Evolutionary conservation across 345 rosid species (phyloP).

Genomic region (Brassica juncea): DNA sequence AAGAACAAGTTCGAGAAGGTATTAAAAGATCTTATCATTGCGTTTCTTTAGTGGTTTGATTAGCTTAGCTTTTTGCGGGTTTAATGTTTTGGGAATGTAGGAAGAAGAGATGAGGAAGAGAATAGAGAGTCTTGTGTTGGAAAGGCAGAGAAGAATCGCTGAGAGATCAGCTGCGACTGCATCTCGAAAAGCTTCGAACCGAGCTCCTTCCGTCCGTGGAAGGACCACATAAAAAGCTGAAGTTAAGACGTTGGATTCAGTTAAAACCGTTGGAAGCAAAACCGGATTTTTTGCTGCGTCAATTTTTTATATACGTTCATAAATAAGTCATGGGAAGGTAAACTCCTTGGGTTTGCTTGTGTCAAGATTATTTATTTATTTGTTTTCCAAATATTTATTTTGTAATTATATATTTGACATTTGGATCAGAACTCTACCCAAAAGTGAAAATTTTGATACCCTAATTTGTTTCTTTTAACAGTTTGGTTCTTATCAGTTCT

Average conservation of each 20-base stretch:
- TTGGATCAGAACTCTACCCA: conserved; percentile 4
- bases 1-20: conserved; percentile 88
- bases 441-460: background rate
- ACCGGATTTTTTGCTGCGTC: background rate
- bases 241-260: background rate
- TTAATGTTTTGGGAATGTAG: conserved; percentile 34
- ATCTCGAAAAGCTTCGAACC: conserved; percentile 43
- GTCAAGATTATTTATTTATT: conserved; percentile 32
- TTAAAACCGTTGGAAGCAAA: conserved; percentile 9
- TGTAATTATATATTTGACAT: conserved; percentile 28
- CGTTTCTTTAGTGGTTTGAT: background rate
- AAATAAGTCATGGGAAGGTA: conserved; percentile 18
- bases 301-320: conserved; percentile 7
- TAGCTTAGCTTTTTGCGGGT: background rate
- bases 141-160: conserved; percentile 82
- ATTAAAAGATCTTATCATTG: background rate
- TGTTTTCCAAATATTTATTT: background rate
- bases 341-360: conserved; percentile 21
- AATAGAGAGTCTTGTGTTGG: conserved; percentile 61
- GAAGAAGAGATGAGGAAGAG: conserved; percentile 77
- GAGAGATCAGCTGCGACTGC: conserved; percentile 69
- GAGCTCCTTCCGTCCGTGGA: conserved; percentile 24
- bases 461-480: background rate
- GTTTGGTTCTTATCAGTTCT: background rate
- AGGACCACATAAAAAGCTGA: conserved; percentile 36